Evolutionary conservation across 306 rosid genomes (phyloP).

Genomic region (Senna tora): DNA sequence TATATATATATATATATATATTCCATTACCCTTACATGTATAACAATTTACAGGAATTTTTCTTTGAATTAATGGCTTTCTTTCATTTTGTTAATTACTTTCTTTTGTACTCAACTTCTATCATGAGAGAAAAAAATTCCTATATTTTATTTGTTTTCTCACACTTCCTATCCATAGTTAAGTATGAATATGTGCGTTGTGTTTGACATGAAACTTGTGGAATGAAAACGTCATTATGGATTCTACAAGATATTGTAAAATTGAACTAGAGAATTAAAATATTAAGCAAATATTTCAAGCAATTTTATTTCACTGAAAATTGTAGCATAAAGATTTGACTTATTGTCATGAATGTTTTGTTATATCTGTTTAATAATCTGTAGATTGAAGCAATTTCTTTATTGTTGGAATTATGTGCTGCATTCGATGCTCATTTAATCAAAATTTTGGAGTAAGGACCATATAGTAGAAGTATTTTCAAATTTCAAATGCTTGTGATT

Average conservation of each 20-base stretch:
- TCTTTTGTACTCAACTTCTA: too few relatives aligned
- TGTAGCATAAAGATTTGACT: neutral
- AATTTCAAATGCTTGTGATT: neutral
- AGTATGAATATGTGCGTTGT: neutral
- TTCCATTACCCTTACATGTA: neutral
- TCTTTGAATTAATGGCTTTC: too few relatives aligned
- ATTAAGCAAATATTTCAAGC: neutral
- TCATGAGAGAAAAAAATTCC: too few relatives aligned
- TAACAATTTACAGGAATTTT: conserved; percentile 13
- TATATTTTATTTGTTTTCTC: too few relatives aligned
- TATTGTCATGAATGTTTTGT: neutral
- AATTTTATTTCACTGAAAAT: neutral
- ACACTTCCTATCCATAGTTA: too few relatives aligned
- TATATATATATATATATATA: too few relatives aligned
- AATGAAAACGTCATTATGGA: neutral
- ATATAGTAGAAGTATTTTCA: conserved; percentile 13
- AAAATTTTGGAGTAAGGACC: too few relatives aligned
- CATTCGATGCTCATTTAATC: neutral
- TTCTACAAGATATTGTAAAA: conserved; percentile 7
- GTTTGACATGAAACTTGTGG: neutral
- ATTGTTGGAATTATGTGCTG: neutral
- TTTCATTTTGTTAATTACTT: too few relatives aligned
- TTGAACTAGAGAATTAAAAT: conserved; percentile 3
- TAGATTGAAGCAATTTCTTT: neutral
- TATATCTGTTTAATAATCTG: neutral